A percentile compares a stretch with the other conserved stretches of the same genome.
Conservation (phyloP, 805 yeast genomes). For the Yamadazyma akitaensis region DNA sequence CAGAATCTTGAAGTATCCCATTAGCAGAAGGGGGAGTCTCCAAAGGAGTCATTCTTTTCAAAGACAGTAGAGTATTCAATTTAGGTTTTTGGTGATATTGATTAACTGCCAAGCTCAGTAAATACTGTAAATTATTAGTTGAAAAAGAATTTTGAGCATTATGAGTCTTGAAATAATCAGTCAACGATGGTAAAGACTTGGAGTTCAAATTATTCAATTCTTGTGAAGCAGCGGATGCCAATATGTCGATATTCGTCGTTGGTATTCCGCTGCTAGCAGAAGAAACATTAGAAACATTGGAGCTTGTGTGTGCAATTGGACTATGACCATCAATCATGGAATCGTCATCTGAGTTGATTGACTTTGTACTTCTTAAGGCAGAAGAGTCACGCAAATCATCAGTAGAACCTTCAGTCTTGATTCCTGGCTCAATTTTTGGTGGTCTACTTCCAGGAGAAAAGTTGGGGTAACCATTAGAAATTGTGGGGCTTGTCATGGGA, state of each 20-base stretch:
- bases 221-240: constrained; percentile 55
- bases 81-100: constrained; percentile 16
- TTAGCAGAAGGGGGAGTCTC: constrained; percentile 17
- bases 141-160: constrained; percentile 14
- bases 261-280: background rate
- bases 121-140: constrained; percentile 22
- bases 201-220: constrained; percentile 45
- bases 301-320: constrained; percentile 1
- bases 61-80: constrained; percentile 41
- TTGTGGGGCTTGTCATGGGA: background rate
- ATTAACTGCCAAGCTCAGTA: constrained; percentile 22
- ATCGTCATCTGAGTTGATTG: background rate
- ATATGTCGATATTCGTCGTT: constrained; percentile 41
- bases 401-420: background rate
- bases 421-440: background rate
- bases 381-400: constrained; percentile 4
- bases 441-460: background rate
- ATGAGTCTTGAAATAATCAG: constrained; percentile 40
- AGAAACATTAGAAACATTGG: background rate
- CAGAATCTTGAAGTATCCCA: constrained; percentile 38
- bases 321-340: background rate
- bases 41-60: constrained; percentile 64
- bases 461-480: background rate
- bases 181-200: constrained; percentile 50
- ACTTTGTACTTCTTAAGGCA: background rate